A percentile compares a stretch with the other conserved stretches of the same genome.
phyloP scores from a whole-genome alignment of 2,329 filamentous ascomycete genomes.

The Aspergillus texensis region DNA sequence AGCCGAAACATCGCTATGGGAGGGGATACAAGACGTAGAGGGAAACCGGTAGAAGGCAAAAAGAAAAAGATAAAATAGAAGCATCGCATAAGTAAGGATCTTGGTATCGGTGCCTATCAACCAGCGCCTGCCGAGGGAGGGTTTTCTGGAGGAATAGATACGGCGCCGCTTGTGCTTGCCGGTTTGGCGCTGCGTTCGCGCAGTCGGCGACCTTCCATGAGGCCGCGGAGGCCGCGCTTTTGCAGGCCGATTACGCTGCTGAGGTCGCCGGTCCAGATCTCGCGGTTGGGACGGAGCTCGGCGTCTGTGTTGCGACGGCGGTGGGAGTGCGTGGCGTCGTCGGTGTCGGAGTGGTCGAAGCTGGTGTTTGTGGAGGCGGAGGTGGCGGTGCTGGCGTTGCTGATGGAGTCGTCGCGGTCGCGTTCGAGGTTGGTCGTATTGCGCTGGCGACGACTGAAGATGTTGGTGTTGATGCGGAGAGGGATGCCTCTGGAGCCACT shows the following conservation, averaged over 20 bases:
- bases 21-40: not conserved
- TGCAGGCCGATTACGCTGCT: conserved; percentile 92
- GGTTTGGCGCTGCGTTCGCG: conserved; percentile 64
- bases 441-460: conserved; percentile 30
- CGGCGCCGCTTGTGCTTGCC: conserved; percentile 18
- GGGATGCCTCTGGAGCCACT: conserved; percentile 34
- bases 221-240: conserved; percentile 83
- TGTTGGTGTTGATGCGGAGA: conserved; percentile 45
- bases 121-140: not conserved
- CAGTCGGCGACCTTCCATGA: conserved; percentile 93
- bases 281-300: conserved; percentile 47
- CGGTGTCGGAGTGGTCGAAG: conserved; percentile 42
- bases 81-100: not conserved
- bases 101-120: not conserved
- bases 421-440: conserved; percentile 30
- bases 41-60: not conserved
- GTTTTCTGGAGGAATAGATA: conserved; percentile 3
- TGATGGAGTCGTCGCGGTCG: conserved; percentile 44
- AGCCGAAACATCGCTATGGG: not conserved
- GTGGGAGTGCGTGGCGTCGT: conserved; percentile 43
- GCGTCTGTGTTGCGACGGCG: conserved; percentile 43
- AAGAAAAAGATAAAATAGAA: not conserved
- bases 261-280: conserved; percentile 74
- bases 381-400: conserved; percentile 40
- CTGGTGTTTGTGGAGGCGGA: conserved; percentile 43